These are phyloP conservation scores for Aspergillus brasiliensis DNA, from an alignment of 2,329 filamentous ascomycete genomes.

Conservation along the genomic window DNA sequence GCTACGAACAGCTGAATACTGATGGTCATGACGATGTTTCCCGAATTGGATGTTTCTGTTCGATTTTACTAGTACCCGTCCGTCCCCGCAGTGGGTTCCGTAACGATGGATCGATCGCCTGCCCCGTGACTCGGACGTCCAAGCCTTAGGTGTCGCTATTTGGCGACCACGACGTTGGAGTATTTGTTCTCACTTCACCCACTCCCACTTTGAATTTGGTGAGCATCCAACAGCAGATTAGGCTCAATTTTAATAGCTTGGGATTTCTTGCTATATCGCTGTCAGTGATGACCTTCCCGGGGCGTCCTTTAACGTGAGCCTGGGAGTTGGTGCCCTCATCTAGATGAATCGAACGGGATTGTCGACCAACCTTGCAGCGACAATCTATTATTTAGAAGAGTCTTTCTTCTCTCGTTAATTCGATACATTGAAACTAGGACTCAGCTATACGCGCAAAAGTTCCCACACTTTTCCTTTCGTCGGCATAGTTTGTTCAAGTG, in stretches of 20 bases:
- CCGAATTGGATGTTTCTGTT: neutral
- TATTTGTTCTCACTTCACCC: neutral
- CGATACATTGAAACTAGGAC: neutral
- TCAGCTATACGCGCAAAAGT: neutral
- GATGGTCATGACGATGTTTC: neutral
- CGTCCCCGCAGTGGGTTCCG: neutral
- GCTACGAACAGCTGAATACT: neutral
- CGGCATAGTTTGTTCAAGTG: neutral
- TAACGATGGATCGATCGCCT: neutral
- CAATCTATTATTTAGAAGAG: neutral
- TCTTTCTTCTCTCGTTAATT: neutral
- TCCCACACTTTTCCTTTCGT: neutral
- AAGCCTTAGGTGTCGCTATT: conserved; percentile 2
- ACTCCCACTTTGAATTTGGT: neutral
- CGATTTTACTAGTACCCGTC: neutral
- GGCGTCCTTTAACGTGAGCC: conserved; percentile 11
- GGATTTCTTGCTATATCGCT: neutral
- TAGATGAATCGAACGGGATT: conserved; percentile 15
- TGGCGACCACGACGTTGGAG: neutral
- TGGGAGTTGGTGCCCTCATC: conserved; percentile 9
- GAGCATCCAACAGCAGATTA: neutral
- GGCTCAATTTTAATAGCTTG: neutral
- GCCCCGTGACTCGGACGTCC: conserved; percentile 1
- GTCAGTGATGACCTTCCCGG: conserved; percentile 17
- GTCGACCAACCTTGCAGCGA: conserved; percentile 4